A percentile compares a stretch with the other conserved stretches of the same genome.
These are phyloP conservation scores for Xylariaceae sp. DNA, from an alignment of 2,329 filamentous ascomycete species.

Conservation along the genomic window DNA sequence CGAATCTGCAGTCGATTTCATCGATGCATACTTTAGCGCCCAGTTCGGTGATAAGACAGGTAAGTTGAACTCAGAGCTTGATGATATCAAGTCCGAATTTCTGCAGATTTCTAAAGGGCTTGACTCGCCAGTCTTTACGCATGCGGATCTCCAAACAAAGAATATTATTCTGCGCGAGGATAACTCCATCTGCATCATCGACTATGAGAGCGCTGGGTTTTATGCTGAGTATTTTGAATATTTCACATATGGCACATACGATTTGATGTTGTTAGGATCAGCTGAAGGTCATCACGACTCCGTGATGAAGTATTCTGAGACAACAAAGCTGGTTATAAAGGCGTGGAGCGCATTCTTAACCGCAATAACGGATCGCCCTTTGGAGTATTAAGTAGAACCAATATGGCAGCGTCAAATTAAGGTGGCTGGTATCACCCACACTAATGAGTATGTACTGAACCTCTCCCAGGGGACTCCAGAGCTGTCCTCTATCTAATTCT, in stretches of 20 bases:
- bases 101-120: slow-evolving; percentile 25
- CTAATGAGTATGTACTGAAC: no score
- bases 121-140: slow-evolving; percentile 35
- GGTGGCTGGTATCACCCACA: no score
- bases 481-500: no score
- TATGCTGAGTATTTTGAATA: slow-evolving; percentile 5
- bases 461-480: no score
- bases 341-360: no score
- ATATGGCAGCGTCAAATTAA: no score
- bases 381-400: no score
- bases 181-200: slow-evolving; percentile 39
- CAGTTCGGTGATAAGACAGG: slow-evolving; percentile 20
- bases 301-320: neutral
- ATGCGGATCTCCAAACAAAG: slow-evolving; percentile 38
- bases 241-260: slow-evolving; percentile 1
- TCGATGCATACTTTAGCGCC: neutral
- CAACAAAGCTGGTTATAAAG: no score
- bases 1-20: neutral
- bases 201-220: slow-evolving; percentile 44
- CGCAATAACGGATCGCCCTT: no score
- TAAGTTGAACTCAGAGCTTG: slow-evolving; percentile 29
- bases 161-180: slow-evolving; percentile 36
- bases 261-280: neutral
- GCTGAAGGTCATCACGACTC: neutral
- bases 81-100: slow-evolving; percentile 21